Evolutionary conservation across 2,329 filamentous ascomycete genomes (phyloP).

Genomic region (Zasmidium citrigriseum): DNA sequence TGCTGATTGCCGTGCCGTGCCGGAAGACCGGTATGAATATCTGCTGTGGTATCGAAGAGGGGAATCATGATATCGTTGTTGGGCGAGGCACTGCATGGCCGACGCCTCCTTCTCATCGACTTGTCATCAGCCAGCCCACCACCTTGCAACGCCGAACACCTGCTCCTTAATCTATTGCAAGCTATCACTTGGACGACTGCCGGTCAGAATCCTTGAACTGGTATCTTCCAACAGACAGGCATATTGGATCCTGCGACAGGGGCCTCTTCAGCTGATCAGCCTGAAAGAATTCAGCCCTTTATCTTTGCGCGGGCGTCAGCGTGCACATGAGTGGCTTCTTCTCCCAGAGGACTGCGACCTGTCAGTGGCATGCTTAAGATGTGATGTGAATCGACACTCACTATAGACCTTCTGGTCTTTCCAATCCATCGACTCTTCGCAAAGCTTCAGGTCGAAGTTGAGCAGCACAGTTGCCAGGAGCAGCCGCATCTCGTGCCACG

Average conservation of each 20-base stretch:
- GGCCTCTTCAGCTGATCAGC: too few species aligned
- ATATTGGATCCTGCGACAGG: background rate
- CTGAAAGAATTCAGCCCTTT: too few species aligned
- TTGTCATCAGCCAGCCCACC: background rate
- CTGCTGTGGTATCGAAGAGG: too few species aligned
- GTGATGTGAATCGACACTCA: conserved; percentile 22
- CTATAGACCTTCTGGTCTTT: conserved; percentile 33
- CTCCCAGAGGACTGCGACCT: conserved; percentile 8
- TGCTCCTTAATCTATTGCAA: background rate
- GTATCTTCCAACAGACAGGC: too few species aligned
- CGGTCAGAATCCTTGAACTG: background rate
- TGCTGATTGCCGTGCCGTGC: background rate
- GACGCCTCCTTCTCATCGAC: background rate
- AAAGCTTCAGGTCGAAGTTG: conserved; percentile 18
- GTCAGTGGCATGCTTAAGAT: conserved; percentile 31
- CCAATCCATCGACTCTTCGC: conserved; percentile 31
- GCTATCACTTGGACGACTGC: background rate
- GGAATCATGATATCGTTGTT: too few species aligned
- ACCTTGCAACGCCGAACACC: background rate
- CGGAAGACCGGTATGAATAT: background rate
- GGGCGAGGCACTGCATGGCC: too few species aligned
- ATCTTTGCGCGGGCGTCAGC: conserved; percentile 1
- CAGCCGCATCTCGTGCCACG: conserved; percentile 41
- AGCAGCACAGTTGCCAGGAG: conserved; percentile 20
- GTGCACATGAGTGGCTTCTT: conserved; percentile 11